Evolutionary conservation across 2,329 filamentous ascomycete species (phyloP), one percentile per base, ranked within the genome.

Genomic region (Colletotrichum truncatum): DNA sequence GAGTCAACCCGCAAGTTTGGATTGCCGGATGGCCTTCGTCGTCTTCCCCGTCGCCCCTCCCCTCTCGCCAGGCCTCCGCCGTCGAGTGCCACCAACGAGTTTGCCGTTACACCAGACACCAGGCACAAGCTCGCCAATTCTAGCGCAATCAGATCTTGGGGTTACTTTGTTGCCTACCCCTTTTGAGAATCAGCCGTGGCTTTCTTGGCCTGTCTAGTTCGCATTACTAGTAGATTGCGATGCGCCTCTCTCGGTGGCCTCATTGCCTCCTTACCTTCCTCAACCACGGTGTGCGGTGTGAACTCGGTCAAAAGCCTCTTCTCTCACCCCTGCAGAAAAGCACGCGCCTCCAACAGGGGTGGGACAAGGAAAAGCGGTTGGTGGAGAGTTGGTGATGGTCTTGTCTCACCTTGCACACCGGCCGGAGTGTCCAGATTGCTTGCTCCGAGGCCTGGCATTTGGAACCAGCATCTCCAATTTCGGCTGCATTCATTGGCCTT

Each of bases 351-450:
- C 34, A 23, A 16, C 41, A 54, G 63, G 34, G 25, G 28, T 16
- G 26, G 36, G 25, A 51, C 54, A 51, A 28, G 49, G 57, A 41
- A 6, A 65, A 21, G n/a, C 45, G 34, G 46, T 32, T 65, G 39
- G 53, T 58, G 45, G 46, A 60, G 45, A 59, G 16, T 34, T 21
- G 41, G 32, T 34, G 57, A 62, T 65, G 48, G 28, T n/a, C 57
- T 23, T 56, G 63, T 66, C 63, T 66, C 63, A 66, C 63, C 57
- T 66, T 56, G 45, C 57, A 63, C 57, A 66, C 57, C 58, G 63
- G 36, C 41, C 32, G 10, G 23, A 32, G 18, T 34, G n/a, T 34
- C 56, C 57, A 55, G 36, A 23, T 41, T 49, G 36, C 21, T 49
- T 14, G 55, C 61, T 61, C 46, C 43, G 32, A 41, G 62, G 39